Conservation (phyloP, 2,329 filamentous ascomycete genomes). For the Lecanicillium sp. region DNA sequence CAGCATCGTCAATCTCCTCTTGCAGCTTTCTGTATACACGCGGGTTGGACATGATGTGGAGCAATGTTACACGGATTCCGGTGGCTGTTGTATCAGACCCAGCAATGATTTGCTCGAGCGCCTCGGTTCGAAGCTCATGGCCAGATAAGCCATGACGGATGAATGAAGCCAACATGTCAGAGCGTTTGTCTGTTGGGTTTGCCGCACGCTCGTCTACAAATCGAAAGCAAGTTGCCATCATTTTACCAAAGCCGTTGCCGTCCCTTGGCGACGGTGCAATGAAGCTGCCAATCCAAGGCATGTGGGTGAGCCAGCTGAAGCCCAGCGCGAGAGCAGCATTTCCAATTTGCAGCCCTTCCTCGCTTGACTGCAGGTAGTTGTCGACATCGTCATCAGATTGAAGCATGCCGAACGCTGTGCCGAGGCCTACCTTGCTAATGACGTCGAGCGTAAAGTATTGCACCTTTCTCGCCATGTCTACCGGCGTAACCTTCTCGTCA, state of each 20-base stretch:
- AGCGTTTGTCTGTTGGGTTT: conserved; percentile 10
- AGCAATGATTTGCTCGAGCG: conserved; percentile 27
- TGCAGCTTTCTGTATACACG: conserved; percentile 36
- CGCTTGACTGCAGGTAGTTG: conserved; percentile 25
- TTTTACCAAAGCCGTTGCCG: conserved; percentile 24
- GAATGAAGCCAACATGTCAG: conserved; percentile 25
- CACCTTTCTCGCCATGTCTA: conserved; percentile 38
- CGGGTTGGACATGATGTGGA: conserved; percentile 43
- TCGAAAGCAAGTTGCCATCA: conserved; percentile 22
- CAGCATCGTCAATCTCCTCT: conserved; percentile 30
- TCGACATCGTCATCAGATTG: conserved; percentile 34
- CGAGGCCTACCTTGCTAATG: conserved; percentile 41
- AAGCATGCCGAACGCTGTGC: conserved; percentile 40
- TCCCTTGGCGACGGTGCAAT: conserved; percentile 20
- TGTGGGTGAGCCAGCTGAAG: conserved; percentile 19
- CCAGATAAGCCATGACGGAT: conserved; percentile 19
- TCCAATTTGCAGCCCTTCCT: conserved; percentile 21
- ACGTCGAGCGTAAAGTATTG: conserved; percentile 47
- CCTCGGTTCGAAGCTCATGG: conserved; percentile 20
- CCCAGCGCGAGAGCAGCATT: conserved; percentile 19
- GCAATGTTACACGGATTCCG: conserved; percentile 41
- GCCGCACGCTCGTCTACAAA: conserved; percentile 18
- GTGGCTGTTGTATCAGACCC: conserved; percentile 52
- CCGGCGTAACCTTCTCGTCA: conserved; percentile 16
- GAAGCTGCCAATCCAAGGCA: conserved; percentile 18